These are phyloP conservation scores for Xylaria intraflava DNA, from an alignment of 495 filamentous ascomycete genomes.

Conservation along the genomic window DNA sequence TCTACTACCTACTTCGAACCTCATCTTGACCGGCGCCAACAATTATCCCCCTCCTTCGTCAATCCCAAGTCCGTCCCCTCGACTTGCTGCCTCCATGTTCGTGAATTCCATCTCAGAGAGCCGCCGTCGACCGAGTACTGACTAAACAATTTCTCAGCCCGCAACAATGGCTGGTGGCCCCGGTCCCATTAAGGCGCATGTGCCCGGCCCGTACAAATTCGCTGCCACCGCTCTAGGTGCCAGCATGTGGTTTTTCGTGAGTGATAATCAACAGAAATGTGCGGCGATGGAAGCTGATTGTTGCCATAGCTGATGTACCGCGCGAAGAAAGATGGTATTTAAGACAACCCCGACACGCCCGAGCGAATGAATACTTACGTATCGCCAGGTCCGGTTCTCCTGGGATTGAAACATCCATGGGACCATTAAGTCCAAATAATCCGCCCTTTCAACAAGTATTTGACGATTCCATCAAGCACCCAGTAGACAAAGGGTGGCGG, in stretches of 20 bases:
- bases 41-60: neutral
- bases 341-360: conserved; percentile 5
- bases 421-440: conserved; percentile 68
- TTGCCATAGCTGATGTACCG: conserved; percentile 76
- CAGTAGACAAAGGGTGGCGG: neutral
- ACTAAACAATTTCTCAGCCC: neutral
- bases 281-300: neutral
- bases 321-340: conserved; percentile 78
- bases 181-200: conserved; percentile 45
- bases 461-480: neutral
- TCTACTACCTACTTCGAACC: no score
- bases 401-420: conserved; percentile 98
- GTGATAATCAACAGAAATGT: conserved; percentile 17
- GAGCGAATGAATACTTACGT: conserved; percentile 20
- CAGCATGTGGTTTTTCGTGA: conserved; percentile 99
- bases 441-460: neutral
- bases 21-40: neutral
- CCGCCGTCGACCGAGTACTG: neutral
- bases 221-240: conserved; percentile 81
- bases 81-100: neutral
- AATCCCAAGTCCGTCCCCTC: neutral
- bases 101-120: neutral
- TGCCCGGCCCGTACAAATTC: conserved; percentile 72
- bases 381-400: conserved; percentile 55
- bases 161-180: conserved; percentile 20